A percentile compares a stretch with the other conserved stretches of the same genome.
These are phyloP conservation scores for Candida sithepensis DNA, from an alignment of 805 yeast genomes.

Conservation along the genomic window DNA sequence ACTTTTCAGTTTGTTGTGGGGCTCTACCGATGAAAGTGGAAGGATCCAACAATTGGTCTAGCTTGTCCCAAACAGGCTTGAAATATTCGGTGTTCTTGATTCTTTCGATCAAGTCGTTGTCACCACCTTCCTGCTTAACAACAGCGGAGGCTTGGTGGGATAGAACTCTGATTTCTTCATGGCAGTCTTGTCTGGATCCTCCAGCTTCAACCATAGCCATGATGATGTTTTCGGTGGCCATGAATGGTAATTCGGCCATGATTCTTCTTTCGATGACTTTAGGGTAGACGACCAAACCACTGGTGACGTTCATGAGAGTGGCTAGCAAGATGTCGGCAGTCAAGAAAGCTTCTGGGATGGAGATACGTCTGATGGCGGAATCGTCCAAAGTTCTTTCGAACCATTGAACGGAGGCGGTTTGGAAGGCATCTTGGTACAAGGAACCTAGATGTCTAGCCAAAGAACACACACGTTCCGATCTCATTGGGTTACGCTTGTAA, in stretches of 20 bases:
- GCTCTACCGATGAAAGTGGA: constrained; percentile 97
- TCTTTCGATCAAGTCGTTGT: constrained; percentile 92
- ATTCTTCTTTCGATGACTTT: constrained; percentile 98
- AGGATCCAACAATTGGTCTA: constrained; percentile 82
- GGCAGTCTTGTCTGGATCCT: constrained; percentile 97
- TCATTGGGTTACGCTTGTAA: constrained; percentile 99
- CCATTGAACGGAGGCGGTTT: constrained; percentile 98
- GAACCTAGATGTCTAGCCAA: constrained; percentile 93
- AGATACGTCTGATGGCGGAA: constrained; percentile 95
- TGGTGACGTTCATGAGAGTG: constrained; percentile 85
- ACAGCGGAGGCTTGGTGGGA: constrained; percentile 97
- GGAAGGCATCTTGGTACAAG: constrained; percentile 86
- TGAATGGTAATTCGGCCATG: constrained; percentile 91
- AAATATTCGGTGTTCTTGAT: constrained; percentile 74
- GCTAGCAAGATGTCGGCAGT: constrained; percentile 91
- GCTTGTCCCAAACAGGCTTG: constrained; percentile 81
- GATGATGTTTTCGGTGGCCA: constrained; percentile 98
- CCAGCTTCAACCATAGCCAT: constrained; percentile 99
- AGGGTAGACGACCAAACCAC: constrained; percentile 96
- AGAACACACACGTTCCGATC: constrained; percentile 99
- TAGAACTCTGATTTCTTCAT: constrained; percentile 93
- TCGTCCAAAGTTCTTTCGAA: constrained; percentile 98
- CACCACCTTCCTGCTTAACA: constrained; percentile 98
- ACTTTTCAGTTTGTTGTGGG: constrained; percentile 95
- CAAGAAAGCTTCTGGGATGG: constrained; percentile 93